Conservation (phyloP, 768 basidiomycete species). For the Ramaria rubella region DNA sequence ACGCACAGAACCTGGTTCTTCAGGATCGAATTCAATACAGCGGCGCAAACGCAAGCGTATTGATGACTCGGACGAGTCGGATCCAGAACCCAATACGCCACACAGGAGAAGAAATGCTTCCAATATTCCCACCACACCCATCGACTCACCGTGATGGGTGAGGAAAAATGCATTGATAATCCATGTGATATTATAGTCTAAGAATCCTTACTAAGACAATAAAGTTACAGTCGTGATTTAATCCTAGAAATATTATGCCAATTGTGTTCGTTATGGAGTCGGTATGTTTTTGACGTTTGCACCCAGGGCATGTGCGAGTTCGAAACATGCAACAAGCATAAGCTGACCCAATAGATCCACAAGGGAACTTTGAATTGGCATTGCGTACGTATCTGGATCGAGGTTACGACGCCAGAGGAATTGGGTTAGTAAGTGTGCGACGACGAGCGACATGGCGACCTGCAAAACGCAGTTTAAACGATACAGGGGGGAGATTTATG, state of each 20-base stretch:
- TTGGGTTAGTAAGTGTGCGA: constrained; percentile 62
- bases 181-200: too few species aligned
- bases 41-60: background rate
- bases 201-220: too few species aligned
- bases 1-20: background rate
- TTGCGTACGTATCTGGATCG: constrained; percentile 89
- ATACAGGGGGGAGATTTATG: background rate
- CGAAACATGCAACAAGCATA: constrained; percentile 70
- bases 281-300: constrained; percentile 20
- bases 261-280: background rate
- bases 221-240: too few species aligned
- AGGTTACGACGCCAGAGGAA: constrained; percentile 70
- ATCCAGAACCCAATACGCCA: background rate
- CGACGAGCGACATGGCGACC: constrained; percentile 62
- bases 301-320: constrained; percentile 48
- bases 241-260: too few species aligned
- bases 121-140: background rate
- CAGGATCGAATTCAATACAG: background rate
- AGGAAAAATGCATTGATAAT: too few species aligned
- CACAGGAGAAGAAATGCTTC: background rate
- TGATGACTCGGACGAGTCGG: background rate
- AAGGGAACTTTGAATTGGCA: constrained; percentile 87
- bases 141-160: too few species aligned
- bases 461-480: constrained; percentile 27
- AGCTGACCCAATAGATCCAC: constrained; percentile 83